Evolutionary conservation across 495 filamentous ascomycete genomes (phyloP).

Genomic region (Terfezia boudieri): DNA sequence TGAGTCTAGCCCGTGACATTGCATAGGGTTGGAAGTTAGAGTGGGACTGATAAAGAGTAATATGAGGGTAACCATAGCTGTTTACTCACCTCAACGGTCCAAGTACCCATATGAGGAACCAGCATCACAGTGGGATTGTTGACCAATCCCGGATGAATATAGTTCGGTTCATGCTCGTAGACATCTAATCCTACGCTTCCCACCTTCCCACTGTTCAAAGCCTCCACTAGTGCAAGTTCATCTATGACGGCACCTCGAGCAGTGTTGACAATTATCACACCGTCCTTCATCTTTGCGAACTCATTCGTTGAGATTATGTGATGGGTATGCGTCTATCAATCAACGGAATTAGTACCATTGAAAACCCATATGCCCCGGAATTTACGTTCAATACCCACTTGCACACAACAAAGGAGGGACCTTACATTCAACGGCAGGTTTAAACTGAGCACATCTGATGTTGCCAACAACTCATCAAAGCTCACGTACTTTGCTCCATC

Average conservation of each 20-base stretch:
- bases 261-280: conserved; percentile 63
- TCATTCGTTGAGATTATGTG: conserved; percentile 46
- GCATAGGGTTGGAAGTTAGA: too few species aligned
- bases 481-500: conserved; percentile 43
- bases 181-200: conserved; percentile 50
- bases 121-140: conserved; percentile 48
- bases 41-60: neutral
- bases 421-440: conserved; percentile 44
- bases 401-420: neutral
- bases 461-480: conserved; percentile 43
- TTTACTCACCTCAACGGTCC: conserved; percentile 28
- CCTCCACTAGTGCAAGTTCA: conserved; percentile 49
- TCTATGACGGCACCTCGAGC: conserved; percentile 61
- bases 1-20: conserved; percentile 26
- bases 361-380: neutral
- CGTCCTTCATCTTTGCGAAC: conserved; percentile 50
- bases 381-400: neutral
- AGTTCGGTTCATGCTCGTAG: conserved; percentile 53
- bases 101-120: conserved; percentile 63
- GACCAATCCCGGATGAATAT: conserved; percentile 43
- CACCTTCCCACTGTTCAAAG: conserved; percentile 46
- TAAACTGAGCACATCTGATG: conserved; percentile 53
- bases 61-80: neutral
- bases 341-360: neutral
- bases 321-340: conserved; percentile 27